Evolutionary conservation across 1,284 basidiomycete species (phyloP), one percentile per base, ranked within the genome.

Genomic region (Melampsora medusae): DNA sequence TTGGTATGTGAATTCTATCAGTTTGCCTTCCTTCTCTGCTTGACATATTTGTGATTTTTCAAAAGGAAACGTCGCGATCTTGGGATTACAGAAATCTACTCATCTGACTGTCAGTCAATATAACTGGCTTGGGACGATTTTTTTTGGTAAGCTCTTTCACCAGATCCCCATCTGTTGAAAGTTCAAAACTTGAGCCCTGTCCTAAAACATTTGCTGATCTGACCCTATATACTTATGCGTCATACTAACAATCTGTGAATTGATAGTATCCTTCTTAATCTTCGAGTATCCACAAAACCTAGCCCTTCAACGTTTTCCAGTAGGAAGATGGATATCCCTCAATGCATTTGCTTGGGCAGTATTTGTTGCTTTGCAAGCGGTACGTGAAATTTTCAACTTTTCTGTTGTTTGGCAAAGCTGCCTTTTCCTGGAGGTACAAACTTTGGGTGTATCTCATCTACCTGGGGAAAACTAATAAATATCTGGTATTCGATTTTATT

Each of bases 231-330:
- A 62, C 6, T 33, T 6, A 62, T 28, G 9, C 28, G 33, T 14
- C 22, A 28, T 62, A 7, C n/a, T n/a, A 59, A 22, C 53, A 59
- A 59, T 22, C 33, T 33, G 33, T 5, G 7, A 19, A 10, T 62
- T 33, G 22, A 25, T 62, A 62, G 61, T 62, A 19, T 62, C 61
- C 10, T 62, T 10, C 19, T 19, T 62, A 16, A 4, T 62, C 19
- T 62, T 62, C 33, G 61, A 25, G 33, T 35, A 28, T 62, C 61
- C 61, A 28, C 61, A 62, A 62, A 62, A 62, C 33, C 7, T 62
- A 35, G 22, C 19, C 22, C 22, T 62, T 25, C 61, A 62, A 35
- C 22, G 31, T 28, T 62, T 62, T 35, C 61, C 61, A 35, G 61
- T 62, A 28, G 61, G 61, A 28, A 62, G 35, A 62, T 62, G 33